These are phyloP conservation scores for Astraeus odoratus DNA, from an alignment of 768 basidiomycete species.

Conservation along the genomic window DNA sequence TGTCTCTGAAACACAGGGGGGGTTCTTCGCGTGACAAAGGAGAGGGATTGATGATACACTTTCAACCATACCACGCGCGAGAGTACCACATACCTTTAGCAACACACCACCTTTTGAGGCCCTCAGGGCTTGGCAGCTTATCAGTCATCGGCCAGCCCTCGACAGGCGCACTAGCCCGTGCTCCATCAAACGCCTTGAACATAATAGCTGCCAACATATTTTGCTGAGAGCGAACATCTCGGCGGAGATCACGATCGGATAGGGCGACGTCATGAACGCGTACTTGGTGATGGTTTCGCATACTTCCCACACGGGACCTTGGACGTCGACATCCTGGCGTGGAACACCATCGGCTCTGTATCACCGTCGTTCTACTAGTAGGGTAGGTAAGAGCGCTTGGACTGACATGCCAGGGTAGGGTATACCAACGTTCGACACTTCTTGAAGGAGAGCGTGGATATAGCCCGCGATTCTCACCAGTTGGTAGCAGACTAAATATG, in stretches of 20 bases:
- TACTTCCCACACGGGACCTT: slow-evolving; percentile 77
- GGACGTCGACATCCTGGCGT: slow-evolving; percentile 82
- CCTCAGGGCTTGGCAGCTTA: slow-evolving; percentile 76
- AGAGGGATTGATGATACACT: not conserved
- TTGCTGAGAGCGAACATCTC: slow-evolving; percentile 86
- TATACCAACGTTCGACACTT: slow-evolving; percentile 78
- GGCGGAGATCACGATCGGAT: slow-evolving; percentile 88
- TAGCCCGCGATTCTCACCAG: slow-evolving; percentile 89
- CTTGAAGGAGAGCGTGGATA: slow-evolving; percentile 85
- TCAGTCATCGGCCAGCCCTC: slow-evolving; percentile 43
- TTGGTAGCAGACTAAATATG: slow-evolving; percentile 83
- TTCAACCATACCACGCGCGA: not conserved
- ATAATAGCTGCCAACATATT: slow-evolving; percentile 73
- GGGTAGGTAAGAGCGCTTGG: not conserved
- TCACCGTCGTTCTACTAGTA: slow-evolving; percentile 94
- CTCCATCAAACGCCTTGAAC: slow-evolving; percentile 50
- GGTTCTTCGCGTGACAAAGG: slow-evolving; percentile 62
- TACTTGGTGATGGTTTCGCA: slow-evolving; percentile 83
- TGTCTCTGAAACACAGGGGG: slow-evolving; percentile 45
- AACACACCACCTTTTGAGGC: slow-evolving; percentile 75
- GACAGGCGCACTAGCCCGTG: slow-evolving; percentile 41
- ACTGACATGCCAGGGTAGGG: not conserved
- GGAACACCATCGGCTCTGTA: slow-evolving; percentile 75
- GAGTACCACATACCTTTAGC: slow-evolving; percentile 54
- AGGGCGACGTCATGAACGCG: slow-evolving; percentile 84